Evolutionary conservation across 257 asterid species (phyloP), one percentile per base, ranked within the genome.

Genomic region (Solanum paucissectum): DNA sequence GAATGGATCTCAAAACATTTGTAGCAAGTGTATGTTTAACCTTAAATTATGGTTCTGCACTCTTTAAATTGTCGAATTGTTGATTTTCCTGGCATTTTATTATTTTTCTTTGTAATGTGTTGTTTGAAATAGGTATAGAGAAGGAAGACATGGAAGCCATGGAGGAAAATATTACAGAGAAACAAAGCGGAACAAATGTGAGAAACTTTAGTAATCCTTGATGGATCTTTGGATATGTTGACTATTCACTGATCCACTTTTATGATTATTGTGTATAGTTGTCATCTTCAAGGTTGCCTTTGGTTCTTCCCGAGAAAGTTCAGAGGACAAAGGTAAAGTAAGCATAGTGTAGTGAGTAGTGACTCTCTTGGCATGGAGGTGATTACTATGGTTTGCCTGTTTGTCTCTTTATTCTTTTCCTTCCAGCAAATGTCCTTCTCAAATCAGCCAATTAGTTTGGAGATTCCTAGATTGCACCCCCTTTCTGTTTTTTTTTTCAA

Each of bases 301-400:
- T 96, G 92, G 88, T 96, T 86, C 94, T 95, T 49, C 88, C 96
- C 5, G 98, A 95, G 87, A 96, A 96, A 92, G 97, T 95, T 86
- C 97, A 93, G 83, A 95, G 95, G 86, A 88, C 95, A 88, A 96
- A 96, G 98, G 98, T 95, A 89, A 44, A 93, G 89, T 86, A 49
- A 86, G 29, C 85, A 85, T 36, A 64, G 90, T 81, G 86, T 77
- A 49, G 83, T 10, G 46, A 88, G 86, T 77, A 42, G 84, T 10
- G 46, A 88, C 66, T 84, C 60, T 55, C 72, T 79, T 73, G 42
- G 66, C 36, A 49, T 40, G 64, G 40, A 12, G 40, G 81, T 89
- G 89, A 86, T 84, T 83, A 86, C 71, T 73, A 76, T 71, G 81
- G 9, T 86, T 85, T 87, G 18, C 29, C 23, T 75, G 20, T 44